Percentiles rank a stretch among this genome's conserved stretches.
These are phyloP conservation scores for Botrytis sinoallii DNA, from an alignment of 2,329 filamentous ascomycete species.

Conservation along the genomic window DNA sequence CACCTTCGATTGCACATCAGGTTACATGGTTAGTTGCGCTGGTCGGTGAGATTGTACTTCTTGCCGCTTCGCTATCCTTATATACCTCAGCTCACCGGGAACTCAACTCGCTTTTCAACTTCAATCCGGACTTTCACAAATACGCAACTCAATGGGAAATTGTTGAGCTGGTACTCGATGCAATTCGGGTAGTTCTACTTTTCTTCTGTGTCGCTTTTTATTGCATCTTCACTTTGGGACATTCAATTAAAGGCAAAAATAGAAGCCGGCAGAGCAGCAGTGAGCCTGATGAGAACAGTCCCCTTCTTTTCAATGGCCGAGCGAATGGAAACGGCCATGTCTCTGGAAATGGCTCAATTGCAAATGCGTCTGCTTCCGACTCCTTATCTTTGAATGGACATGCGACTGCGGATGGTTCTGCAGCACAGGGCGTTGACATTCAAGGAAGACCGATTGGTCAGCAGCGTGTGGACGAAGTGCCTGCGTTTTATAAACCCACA, in stretches of 20 bases:
- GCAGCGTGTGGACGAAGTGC: constrained; percentile 54
- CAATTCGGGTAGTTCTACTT: constrained; percentile 66
- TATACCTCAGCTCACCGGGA: constrained; percentile 64
- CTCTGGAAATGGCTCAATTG: constrained; percentile 42
- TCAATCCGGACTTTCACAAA: constrained; percentile 42
- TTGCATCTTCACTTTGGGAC: constrained; percentile 46
- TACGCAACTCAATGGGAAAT: constrained; percentile 53
- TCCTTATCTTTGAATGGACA: constrained; percentile 34
- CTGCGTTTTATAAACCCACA: constrained; percentile 84
- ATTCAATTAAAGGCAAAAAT: constrained; percentile 27
- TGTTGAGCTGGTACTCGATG: constrained; percentile 63
- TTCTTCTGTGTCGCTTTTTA: constrained; percentile 54
- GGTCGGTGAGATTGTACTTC: constrained; percentile 69
- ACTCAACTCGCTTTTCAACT: constrained; percentile 44
- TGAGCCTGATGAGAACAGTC: constrained; percentile 54
- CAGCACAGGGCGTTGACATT: constrained; percentile 47
- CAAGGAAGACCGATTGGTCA: constrained; percentile 42
- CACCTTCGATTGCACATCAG: constrained; percentile 77
- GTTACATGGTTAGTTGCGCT: constrained; percentile 73
- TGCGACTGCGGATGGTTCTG: constrained; percentile 20
- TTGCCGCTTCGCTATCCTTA: constrained; percentile 64
- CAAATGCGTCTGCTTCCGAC: constrained; percentile 22
- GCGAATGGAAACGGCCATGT: constrained; percentile 36
- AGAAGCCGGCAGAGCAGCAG: constrained; percentile 16
- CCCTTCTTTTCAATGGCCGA: constrained; percentile 52